A percentile compares a stretch with the other conserved stretches of the same genome.
These are phyloP conservation scores for Pezicula carpinea DNA, from an alignment of 2,329 filamentous ascomycete genomes.

Conservation along the genomic window DNA sequence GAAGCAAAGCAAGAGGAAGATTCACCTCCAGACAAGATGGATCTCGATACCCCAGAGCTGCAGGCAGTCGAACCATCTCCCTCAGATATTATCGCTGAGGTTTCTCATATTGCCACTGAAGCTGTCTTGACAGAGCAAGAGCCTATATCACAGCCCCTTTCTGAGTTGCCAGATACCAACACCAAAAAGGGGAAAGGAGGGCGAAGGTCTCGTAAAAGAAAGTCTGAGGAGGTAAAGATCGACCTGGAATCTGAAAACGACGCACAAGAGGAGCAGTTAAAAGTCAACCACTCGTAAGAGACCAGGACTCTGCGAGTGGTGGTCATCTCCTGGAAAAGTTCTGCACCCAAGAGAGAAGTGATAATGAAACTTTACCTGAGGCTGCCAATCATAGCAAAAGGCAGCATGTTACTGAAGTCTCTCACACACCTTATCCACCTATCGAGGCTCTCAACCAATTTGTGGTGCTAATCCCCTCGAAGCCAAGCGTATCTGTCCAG, in stretches of 20 bases:
- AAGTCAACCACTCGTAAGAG: slow-evolving; percentile 30
- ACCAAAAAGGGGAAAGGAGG: background rate
- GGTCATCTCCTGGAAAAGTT: slow-evolving; percentile 23
- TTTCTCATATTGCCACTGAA: background rate
- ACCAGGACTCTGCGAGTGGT: slow-evolving; percentile 32
- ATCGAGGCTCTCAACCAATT: too few relatives aligned
- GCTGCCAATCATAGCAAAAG: background rate
- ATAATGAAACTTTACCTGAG: background rate
- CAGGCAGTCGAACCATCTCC: too few relatives aligned
- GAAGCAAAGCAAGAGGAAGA: too few relatives aligned
- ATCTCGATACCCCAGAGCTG: too few relatives aligned
- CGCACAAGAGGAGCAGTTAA: slow-evolving; percentile 20
- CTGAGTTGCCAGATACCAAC: background rate
- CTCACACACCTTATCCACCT: too few relatives aligned
- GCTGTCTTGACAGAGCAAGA: background rate
- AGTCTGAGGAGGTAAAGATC: slow-evolving; percentile 4
- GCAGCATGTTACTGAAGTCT: background rate
- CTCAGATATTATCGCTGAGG: background rate
- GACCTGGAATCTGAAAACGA: slow-evolving; percentile 3
- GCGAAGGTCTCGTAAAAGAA: slow-evolving; percentile 7
- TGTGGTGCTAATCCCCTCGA: too few relatives aligned
- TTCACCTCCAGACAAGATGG: too few relatives aligned
- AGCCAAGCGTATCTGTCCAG: too few relatives aligned
- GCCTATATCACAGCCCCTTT: background rate
- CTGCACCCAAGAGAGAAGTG: slow-evolving; percentile 4